Evolutionary conservation across 2,329 filamentous ascomycete species (phyloP).

Genomic region (Colletotrichum sp.): DNA sequence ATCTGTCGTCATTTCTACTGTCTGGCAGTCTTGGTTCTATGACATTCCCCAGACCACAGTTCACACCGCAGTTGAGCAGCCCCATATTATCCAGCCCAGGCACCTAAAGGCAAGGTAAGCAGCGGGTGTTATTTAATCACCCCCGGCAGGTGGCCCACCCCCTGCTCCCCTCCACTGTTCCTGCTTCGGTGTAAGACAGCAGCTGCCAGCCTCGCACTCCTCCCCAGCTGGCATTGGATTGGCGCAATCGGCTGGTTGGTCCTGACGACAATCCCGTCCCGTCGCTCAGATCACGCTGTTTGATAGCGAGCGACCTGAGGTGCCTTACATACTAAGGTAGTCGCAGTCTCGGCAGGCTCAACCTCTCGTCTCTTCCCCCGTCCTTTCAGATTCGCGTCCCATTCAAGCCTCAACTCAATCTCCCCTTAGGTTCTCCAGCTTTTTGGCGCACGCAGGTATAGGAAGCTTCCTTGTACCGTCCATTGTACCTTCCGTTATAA

Average conservation of each 20-base stretch:
- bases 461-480: not conserved
- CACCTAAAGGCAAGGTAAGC: not conserved
- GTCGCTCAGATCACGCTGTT: not conserved
- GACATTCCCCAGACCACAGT: not conserved
- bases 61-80: not conserved
- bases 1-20: too few relatives aligned
- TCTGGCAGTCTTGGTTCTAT: not conserved
- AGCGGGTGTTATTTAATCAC: not conserved
- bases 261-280: conserved; percentile 2
- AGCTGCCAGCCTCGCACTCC: conserved; percentile 12
- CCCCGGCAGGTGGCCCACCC: not conserved
- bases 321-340: not conserved
- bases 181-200: not conserved
- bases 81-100: not conserved
- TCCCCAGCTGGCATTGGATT: not conserved
- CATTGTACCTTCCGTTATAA: not conserved
- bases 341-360: not conserved
- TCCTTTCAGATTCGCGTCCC: conserved; percentile 4
- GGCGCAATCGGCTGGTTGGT: not conserved
- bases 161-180: not conserved
- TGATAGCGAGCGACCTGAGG: not conserved
- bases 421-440: not conserved
- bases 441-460: not conserved
- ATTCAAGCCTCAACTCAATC: conserved; percentile 3
- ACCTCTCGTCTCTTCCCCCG: conserved; percentile 5